Base-by-base conservation (phyloP, 139 green algal species). In the Ettlia oleoabundans region DNA sequence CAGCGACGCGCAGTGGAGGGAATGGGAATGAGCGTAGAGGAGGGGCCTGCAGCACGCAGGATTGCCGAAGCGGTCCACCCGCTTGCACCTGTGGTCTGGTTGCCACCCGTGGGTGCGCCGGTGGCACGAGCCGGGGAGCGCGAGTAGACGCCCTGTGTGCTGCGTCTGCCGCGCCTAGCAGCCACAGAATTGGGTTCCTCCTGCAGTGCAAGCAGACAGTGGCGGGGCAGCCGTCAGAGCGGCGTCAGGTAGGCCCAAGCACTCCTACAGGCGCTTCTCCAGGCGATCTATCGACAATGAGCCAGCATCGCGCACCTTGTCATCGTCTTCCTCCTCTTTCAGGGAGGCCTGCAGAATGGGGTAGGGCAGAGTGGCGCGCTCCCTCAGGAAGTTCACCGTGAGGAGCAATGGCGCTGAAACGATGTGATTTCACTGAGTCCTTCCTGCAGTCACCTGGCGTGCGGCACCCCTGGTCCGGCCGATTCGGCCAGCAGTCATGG, bases 71-170 rank as follows among this genome's bases (percentile, higher is more conserved):
- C 13, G 47, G 30, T 38, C 41, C 28, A 24, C 2, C 51, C 47
- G 13, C 21, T 24, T 35, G 22, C 58, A 68, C 73, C 51, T n/a
- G 52, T 69, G 35, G 52, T 26, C 21, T 35, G 41, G 73, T 21
- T 68, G 35, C 52, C 53, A 3, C 26, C 73, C 28, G 37, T 51
- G 65, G 32, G 33, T 28, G 70, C 70, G 3, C 42, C n/a, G 10
- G 38, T 53, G 8, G 70, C 5, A 4, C 42, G 42, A 2, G 73
- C 73, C 4, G 73, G 73, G 1, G 73, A 80, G 22, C 73, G 73
- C 26, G 73, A 51, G 52, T 80, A 64, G 24, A 67, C 13, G 37
- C 73, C 73, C 9, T 80, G 73, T 3, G 58, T 67, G 28, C 35
- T 68, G 52, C 73, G 73, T 9, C 73, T 42, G 35, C 73, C 53